These are phyloP conservation scores for Crithidia fasciculata DNA, from an alignment of 208 protist genomes.

Conservation along the genomic window DNA sequence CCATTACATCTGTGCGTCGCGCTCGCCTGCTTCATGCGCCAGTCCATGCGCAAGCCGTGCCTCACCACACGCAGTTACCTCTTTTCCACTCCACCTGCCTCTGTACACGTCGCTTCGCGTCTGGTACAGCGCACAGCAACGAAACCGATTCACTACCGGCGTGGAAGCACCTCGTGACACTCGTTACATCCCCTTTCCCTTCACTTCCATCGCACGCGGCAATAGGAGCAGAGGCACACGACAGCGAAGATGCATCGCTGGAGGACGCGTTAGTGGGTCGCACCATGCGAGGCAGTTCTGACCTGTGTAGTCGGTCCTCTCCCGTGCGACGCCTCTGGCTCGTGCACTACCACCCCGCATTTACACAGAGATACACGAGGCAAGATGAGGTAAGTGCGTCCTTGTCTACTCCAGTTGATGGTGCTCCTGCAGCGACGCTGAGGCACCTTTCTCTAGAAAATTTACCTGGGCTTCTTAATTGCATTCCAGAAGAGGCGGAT, in stretches of 20 bases:
- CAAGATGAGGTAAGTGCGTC: neutral
- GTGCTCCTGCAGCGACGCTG: too few species aligned
- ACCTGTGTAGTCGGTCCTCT: neutral
- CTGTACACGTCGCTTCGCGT: neutral
- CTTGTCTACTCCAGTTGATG: neutral
- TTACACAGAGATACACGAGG: neutral
- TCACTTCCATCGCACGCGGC: neutral
- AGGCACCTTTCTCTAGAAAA: neutral
- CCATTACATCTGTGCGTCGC: too few species aligned
- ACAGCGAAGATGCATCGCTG: too few species aligned
- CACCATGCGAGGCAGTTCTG: too few species aligned
- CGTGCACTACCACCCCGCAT: conserved; percentile 4
- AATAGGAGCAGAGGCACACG: neutral
- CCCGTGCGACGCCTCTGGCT: conserved; percentile 1
- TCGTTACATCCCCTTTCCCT: neutral
- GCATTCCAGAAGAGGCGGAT: conserved; percentile 34
- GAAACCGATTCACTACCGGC: neutral
- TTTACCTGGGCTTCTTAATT: neutral
- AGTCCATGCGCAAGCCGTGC: too few species aligned
- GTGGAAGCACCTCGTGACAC: conserved; percentile 4
- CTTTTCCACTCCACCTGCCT: neutral
- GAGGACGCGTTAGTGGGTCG: too few species aligned
- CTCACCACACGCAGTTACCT: too few species aligned
- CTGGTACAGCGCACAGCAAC: too few species aligned
- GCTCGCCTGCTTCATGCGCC: too few species aligned